Evolutionary conservation across 768 basidiomycete genomes (phyloP), one percentile per base, ranked within the genome.

Genomic region (Amanita brunnescens): DNA sequence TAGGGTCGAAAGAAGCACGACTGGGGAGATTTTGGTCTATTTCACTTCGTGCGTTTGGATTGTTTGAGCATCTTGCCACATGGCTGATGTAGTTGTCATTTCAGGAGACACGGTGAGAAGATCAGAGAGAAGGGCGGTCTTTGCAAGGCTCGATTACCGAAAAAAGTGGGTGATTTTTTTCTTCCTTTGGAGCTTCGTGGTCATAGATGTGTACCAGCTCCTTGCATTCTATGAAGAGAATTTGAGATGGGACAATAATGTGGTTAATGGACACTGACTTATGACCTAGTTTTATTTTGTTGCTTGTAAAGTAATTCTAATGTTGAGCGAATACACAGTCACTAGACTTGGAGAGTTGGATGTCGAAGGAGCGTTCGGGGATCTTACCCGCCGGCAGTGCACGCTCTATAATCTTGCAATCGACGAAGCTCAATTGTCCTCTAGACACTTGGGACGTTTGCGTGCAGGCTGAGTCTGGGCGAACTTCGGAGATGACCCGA

Each of bases 71-170:
- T 47, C 10, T 8, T 12, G 13, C 1, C 12, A 10, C 20, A 23
- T 1, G 8, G 6, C 7, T 35, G 2, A 12, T 47, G 12, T 0
- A 13, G 34, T 20, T 24, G 1, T 18, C 21, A 37, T 48, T 38
- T 14, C 24, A 48, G 47, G 47, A 48, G 47, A 21, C 47, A 48
- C 24, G 47, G 47, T 14, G 47, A 48, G 16, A 48, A 48, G 47
- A 48, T 48, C 2, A 48, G 16, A 10, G 47, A 48, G 23, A 35
- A 21, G 3, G 47, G 35, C n/a, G 23, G 21, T 4, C 13, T 38
- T 18, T 48, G 47, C 33, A 48, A 48, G 33, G 47, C 34, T 16
- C 18, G 47, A 24, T 35, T 48, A 12, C 47, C 47, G 8, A 38
- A 38, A n/a, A 48, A 48, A 33, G 47, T 38, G 14, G 14, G 35